phyloP scores from a whole-genome alignment of 129 eudicot species.

The Flaveria ramosissima region DNA sequence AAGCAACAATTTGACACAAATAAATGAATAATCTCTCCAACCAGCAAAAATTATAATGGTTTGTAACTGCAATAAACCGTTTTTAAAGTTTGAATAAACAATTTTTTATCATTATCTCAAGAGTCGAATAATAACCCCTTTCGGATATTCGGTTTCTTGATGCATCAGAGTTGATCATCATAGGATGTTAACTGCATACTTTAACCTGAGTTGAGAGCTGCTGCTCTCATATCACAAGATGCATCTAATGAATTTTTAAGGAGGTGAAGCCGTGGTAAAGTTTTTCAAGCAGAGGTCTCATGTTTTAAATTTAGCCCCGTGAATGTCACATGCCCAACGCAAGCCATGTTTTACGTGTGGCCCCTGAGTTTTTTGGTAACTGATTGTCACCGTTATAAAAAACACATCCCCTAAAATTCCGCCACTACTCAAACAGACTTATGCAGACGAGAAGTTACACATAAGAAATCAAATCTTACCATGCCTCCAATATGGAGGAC shows the following conservation, averaged over 20 bases:
- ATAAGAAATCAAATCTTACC: slow-evolving; percentile 37
- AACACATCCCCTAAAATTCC: background rate
- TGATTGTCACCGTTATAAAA: too few species aligned
- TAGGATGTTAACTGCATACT: too few species aligned
- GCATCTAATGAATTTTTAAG: too few species aligned
- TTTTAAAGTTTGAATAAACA: background rate
- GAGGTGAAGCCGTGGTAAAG: too few species aligned
- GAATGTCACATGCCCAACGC: background rate
- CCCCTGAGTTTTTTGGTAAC: background rate
- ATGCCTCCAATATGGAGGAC: slow-evolving; percentile 67
- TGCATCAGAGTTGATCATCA: background rate
- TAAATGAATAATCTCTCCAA: too few species aligned
- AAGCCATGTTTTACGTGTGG: background rate
- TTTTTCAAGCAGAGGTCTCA: background rate
- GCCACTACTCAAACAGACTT: too few species aligned
- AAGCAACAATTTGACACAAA: background rate
- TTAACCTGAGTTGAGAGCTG: too few species aligned
- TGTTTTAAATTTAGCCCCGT: background rate
- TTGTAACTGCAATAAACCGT: background rate
- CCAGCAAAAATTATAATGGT: too few species aligned
- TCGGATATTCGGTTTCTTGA: background rate
- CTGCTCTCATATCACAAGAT: too few species aligned
- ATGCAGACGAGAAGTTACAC: background rate
- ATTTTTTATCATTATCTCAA: too few species aligned
- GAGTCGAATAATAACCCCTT: background rate